Evolutionary conservation across 169 alveolate species (phyloP).

Genomic region (Eimeria acervulina): DNA sequence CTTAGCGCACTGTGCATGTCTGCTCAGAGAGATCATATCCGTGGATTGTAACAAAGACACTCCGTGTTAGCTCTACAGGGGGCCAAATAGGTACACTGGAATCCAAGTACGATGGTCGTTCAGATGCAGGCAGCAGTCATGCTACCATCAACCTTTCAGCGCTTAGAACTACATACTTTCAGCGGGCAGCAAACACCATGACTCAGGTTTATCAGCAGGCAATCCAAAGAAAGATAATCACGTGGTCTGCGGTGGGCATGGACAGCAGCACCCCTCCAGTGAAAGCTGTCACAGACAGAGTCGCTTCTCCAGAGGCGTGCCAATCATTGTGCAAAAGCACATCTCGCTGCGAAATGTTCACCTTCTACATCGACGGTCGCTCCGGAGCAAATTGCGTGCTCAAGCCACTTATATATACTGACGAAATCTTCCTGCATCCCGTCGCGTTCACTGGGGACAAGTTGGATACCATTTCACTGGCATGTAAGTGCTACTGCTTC

Average conservation of each 20-base stretch:
- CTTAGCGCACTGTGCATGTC: neutral
- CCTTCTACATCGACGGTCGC: slow-evolving; percentile 67
- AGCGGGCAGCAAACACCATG: neutral
- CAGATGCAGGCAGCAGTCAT: neutral
- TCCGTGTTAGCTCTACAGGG: neutral
- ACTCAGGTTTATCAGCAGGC: neutral
- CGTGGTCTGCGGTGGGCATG: neutral
- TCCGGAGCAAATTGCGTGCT: slow-evolving; percentile 70
- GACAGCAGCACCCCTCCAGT: slow-evolving; percentile 20
- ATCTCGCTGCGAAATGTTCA: neutral
- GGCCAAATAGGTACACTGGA: neutral
- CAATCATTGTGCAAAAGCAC: slow-evolving; percentile 44
- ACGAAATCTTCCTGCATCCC: slow-evolving; percentile 5
- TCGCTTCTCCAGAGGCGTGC: neutral
- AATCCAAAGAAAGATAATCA: neutral
- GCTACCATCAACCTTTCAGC: neutral
- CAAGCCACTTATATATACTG: neutral
- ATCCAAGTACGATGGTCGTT: neutral
- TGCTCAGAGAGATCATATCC: slow-evolving; percentile 1
- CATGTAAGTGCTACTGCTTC: neutral
- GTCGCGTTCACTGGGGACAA: slow-evolving; percentile 42
- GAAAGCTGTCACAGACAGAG: slow-evolving; percentile 14
- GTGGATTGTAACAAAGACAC: neutral
- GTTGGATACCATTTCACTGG: neutral
- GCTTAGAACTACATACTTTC: neutral